Conservation (phyloP, 345 rosid species). For the Eucalyptus virginea region DNA sequence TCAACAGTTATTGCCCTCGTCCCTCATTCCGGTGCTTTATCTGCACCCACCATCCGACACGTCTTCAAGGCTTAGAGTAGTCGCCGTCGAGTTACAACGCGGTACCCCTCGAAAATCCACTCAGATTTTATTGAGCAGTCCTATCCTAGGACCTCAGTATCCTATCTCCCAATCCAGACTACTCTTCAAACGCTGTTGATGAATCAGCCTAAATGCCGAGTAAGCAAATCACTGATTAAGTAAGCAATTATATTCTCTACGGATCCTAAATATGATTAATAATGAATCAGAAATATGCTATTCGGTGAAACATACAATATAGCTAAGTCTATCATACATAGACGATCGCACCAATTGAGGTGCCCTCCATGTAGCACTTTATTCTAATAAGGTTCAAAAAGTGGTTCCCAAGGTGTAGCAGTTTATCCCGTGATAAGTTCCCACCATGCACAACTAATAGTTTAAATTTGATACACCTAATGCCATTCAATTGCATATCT, state of each 20-base stretch:
- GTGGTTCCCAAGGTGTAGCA: background rate
- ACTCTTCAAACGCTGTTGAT: background rate
- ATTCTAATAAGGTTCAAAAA: background rate
- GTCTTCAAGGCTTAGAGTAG: background rate
- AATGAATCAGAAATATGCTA: accelerated
- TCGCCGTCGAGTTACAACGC: background rate
- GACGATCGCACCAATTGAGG: background rate
- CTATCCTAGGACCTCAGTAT: background rate
- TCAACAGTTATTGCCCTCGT: background rate
- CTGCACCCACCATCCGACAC: background rate
- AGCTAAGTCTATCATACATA: background rate
- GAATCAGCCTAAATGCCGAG: background rate
- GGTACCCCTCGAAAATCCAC: background rate
- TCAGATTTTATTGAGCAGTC: background rate
- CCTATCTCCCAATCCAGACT: too few species aligned
- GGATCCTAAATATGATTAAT: background rate
- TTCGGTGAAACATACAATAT: accelerated
- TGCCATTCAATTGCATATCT: background rate
- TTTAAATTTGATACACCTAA: background rate
- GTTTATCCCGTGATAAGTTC: background rate
- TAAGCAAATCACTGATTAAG: background rate
- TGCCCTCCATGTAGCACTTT: background rate
- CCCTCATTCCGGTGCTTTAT: background rate
- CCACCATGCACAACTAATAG: background rate
- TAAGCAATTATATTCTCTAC: background rate